Base-by-base conservation (phyloP, 2,329 filamentous ascomycete species). In the Plectosphaerella plurivora region DNA sequence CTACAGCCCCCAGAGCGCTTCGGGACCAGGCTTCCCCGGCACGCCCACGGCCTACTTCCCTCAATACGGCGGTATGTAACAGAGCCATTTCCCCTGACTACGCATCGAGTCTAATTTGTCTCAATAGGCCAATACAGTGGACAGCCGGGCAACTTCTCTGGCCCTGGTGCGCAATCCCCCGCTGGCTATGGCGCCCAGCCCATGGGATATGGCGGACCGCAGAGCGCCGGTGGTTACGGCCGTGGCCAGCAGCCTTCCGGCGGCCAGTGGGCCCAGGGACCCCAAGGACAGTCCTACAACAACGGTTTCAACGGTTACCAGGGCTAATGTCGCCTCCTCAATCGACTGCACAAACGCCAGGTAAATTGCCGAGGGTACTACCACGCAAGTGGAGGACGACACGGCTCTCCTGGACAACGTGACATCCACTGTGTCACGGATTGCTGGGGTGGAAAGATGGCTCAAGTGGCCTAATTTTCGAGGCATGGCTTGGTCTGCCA, bases 31-130 rank as follows among this genome's bases (percentile, higher is more conserved):
- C 52, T 96, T 87, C 66, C 87, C 89, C 58, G 89, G 86, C 62
- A 89, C 90, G 45, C 88, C 90, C 45, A 86, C 84, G 53, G 78
- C 81, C 36, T 97, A 91, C 77, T 97, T 97, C 71, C 91, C 93
- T 60, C 94, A 97, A 73, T 97, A 97, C 68, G 87, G 88, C 67
- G 89, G 89, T 81, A 82, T 72, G 78, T 77, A 20, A 39, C 15
- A 22, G 16, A 2, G 37, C 15, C 15, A 4, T 16, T 25, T n/a
- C 47, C 42, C 33, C 28, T 9, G 28, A 8, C n/a, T 14, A 12
- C 14, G 41, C 28, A 45, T 51, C 41, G 51, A 52, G 61, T 58
- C 66, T 70, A 57, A 70, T 62, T 59, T 51, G 16, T 48, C 7
- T 22, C 51, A 46, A 58, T 55, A 75, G 77, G 70, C 52, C 78